Percentiles rank a stretch among this genome's conserved stretches.
phyloP scores from a whole-genome alignment of 1,139 yeast genomes.

The Suhomyces bribrorum region DNA sequence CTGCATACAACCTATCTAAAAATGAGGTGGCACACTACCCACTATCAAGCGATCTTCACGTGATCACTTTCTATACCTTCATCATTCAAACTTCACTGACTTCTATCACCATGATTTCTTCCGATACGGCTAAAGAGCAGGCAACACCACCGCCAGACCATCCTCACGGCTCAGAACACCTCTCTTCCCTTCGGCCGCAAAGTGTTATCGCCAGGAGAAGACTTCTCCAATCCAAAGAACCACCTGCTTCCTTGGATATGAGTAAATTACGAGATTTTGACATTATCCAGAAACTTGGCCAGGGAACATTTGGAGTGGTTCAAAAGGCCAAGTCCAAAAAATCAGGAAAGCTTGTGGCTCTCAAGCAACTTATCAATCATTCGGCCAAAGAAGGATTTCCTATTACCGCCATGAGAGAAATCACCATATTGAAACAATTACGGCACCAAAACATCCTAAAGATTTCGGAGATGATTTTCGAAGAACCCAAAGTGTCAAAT shows the following conservation, averaged over 20 bases:
- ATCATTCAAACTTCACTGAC: no score
- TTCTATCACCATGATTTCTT: neutral
- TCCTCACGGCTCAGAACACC: neutral
- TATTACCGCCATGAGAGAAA: conserved; percentile 92
- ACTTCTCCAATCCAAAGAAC: conserved; percentile 9
- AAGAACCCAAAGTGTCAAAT: conserved; percentile 46
- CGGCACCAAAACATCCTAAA: conserved; percentile 72
- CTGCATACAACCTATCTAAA: no score
- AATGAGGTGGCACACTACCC: neutral
- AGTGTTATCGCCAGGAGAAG: conserved; percentile 3
- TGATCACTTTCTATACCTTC: neutral
- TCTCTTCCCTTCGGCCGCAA: neutral
- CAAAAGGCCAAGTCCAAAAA: conserved; percentile 41
- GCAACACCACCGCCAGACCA: neutral
- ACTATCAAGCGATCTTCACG: conserved; percentile 2
- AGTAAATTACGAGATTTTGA: conserved; percentile 33
- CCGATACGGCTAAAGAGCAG: neutral
- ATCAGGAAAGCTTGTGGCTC: conserved; percentile 42
- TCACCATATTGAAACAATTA: conserved; percentile 74
- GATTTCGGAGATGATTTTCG: conserved; percentile 80
- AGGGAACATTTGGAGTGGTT: conserved; percentile 53
- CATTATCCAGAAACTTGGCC: conserved; percentile 43
- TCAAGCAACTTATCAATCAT: conserved; percentile 80
- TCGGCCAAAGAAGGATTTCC: conserved; percentile 93
- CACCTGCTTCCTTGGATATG: conserved; percentile 28